phyloP scores from a whole-genome alignment of 768 basidiomycete genomes.

The Mycena floridula region DNA sequence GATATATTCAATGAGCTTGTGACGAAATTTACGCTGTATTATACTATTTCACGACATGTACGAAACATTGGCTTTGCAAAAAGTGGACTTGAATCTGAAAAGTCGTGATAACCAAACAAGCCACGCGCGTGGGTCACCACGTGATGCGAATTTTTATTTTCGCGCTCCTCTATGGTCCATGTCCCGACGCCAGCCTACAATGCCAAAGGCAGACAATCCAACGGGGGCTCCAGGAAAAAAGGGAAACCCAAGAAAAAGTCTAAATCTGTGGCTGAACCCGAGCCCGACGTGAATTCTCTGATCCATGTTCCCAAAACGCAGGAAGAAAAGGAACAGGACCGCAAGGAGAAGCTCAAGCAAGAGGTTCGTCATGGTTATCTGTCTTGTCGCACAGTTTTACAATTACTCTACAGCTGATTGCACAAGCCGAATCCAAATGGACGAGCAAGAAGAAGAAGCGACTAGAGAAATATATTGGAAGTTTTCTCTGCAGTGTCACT shows the following conservation, averaged over 20 bases:
- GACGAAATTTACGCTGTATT: too few species aligned
- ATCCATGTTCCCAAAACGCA: conserved; percentile 53
- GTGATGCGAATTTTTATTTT: too few species aligned
- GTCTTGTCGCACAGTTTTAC: conserved; percentile 5
- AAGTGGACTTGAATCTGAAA: too few species aligned
- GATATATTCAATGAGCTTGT: too few species aligned
- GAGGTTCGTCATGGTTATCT: conserved; percentile 32
- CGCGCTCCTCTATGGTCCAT: conserved; percentile 5
- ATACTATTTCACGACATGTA: too few species aligned
- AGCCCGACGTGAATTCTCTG: conserved; percentile 50
- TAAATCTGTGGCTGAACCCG: conserved; percentile 16
- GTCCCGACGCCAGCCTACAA: conserved; percentile 39
- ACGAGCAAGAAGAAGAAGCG: conserved; percentile 83
- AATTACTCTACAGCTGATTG: conserved; percentile 28
- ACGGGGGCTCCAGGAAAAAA: conserved; percentile 58
- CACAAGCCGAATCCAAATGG: conserved; percentile 64
- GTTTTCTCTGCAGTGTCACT: conserved; percentile 13
- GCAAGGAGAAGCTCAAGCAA: conserved; percentile 50
- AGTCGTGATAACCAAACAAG: too few species aligned
- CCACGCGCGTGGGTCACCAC: too few species aligned
- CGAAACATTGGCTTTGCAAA: too few species aligned
- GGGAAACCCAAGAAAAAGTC: conserved; percentile 34
- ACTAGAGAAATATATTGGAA: conserved; percentile 87
- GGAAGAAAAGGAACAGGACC: conserved; percentile 55
- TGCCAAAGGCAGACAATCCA: conserved; percentile 62